Percentiles rank a stretch among this genome's conserved stretches.
Evolutionary conservation across 2,329 filamentous ascomycete genomes (phyloP).

Genomic region (Lasiodiplodia sp.): DNA sequence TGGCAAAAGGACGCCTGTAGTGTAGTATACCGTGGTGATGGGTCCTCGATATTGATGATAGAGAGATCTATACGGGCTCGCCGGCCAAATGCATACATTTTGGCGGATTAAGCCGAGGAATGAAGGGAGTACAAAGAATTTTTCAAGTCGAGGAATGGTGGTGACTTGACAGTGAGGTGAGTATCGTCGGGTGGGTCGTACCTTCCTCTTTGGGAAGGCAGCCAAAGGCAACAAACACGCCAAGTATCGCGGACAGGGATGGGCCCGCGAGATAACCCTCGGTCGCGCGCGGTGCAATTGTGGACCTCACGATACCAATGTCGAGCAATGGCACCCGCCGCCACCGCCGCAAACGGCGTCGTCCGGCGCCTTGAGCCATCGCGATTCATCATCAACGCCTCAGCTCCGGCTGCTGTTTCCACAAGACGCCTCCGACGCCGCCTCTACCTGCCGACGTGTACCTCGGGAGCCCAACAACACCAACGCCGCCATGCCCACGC

Average conservation of each 20-base stretch:
- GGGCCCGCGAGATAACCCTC: background rate
- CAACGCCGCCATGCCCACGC: slow-evolving; percentile 18
- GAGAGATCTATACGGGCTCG: too few relatives aligned
- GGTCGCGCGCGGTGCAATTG: slow-evolving; percentile 22
- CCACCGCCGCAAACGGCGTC: slow-evolving; percentile 5
- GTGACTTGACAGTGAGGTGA: too few relatives aligned
- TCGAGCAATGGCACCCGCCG: slow-evolving; percentile 20
- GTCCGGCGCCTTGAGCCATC: background rate
- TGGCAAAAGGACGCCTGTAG: background rate
- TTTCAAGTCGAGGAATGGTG: too few relatives aligned
- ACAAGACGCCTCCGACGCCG: background rate
- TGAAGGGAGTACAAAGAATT: background rate
- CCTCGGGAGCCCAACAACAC: slow-evolving; percentile 13
- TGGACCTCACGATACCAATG: slow-evolving; percentile 24
- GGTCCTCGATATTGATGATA: background rate
- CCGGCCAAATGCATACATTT: background rate
- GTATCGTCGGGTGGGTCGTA: too few relatives aligned
- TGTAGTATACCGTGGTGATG: too few relatives aligned
- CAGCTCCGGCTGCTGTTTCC: background rate
- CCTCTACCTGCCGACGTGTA: background rate
- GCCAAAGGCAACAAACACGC: background rate
- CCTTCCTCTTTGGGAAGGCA: too few relatives aligned
- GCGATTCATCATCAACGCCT: slow-evolving; percentile 1
- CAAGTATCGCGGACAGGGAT: background rate
- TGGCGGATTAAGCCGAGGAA: background rate